These are phyloP conservation scores for Gossypium davidsonii DNA, from an alignment of 441 rosid genomes.

Conservation along the genomic window DNA sequence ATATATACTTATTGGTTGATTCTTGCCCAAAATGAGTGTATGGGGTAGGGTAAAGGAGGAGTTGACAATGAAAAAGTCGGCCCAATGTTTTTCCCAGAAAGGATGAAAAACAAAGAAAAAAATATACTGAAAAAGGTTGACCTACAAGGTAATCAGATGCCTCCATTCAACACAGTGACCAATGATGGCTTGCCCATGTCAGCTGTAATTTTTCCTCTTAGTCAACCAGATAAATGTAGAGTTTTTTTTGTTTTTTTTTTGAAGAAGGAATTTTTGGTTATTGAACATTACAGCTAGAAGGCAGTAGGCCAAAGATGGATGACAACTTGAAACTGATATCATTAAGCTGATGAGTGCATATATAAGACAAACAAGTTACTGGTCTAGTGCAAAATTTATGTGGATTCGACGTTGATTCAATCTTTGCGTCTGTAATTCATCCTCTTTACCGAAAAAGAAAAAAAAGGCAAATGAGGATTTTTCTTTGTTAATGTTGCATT, in stretches of 20 bases:
- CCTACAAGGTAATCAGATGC: conserved; percentile 26
- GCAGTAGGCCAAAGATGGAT: conserved; percentile 4
- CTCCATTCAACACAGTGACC: conserved; percentile 17
- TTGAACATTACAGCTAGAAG: conserved; percentile 12
- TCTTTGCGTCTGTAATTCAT: too few species aligned
- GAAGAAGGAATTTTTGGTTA: neutral
- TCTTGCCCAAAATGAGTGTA: conserved; percentile 15
- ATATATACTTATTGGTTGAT: conserved; percentile 16
- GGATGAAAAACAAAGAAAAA: conserved; percentile 12
- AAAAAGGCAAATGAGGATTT: too few species aligned
- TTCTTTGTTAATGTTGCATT: neutral
- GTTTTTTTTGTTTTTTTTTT: neutral
- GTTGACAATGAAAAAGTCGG: conserved; percentile 42
- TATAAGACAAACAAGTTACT: neutral
- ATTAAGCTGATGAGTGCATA: neutral
- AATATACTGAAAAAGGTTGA: conserved; percentile 16
- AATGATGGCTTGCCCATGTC: conserved; percentile 20
- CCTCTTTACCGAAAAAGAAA: too few species aligned
- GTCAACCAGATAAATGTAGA: conserved; percentile 31
- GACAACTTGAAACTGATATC: conserved; percentile 1
- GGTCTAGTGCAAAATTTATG: too few species aligned
- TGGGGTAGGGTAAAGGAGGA: conserved; percentile 22
- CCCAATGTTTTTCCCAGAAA: conserved; percentile 18
- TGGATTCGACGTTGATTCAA: too few species aligned
- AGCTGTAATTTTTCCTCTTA: neutral